Conservation (phyloP, 306 rosid genomes). For the Malus asiatica region DNA sequence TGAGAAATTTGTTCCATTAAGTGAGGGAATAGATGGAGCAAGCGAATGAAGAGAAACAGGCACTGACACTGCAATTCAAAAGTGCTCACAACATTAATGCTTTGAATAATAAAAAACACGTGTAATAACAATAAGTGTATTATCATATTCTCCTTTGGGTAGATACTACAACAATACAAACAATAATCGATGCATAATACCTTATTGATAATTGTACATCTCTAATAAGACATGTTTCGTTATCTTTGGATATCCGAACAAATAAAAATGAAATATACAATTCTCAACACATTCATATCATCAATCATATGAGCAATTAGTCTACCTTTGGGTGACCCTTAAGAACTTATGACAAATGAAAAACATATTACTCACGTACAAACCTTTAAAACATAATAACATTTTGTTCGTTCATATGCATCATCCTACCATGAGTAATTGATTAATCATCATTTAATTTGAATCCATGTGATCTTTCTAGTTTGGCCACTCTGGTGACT, state of each 20-base stretch:
- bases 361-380: too few species aligned
- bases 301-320: background rate
- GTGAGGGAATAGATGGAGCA: background rate
- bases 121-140: too few species aligned
- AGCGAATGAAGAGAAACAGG: background rate
- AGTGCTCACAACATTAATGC: background rate
- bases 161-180: too few species aligned
- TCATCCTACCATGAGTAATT: background rate
- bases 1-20: constrained; percentile 2
- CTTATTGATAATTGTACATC: too few species aligned
- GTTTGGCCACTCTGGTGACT: background rate
- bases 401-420: too few species aligned
- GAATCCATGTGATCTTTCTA: background rate
- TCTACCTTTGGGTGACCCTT: background rate
- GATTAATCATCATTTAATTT: background rate
- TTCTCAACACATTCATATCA: background rate
- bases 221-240: too few species aligned
- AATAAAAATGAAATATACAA: too few species aligned
- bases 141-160: too few species aligned
- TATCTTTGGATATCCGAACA: too few species aligned
- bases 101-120: too few species aligned
- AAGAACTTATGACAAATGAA: background rate
- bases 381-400: too few species aligned
- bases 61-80: background rate
- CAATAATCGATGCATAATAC: too few species aligned